phyloP scores from a whole-genome alignment of 2,329 filamentous ascomycete genomes.

The Paramyrothecium sp. region DNA sequence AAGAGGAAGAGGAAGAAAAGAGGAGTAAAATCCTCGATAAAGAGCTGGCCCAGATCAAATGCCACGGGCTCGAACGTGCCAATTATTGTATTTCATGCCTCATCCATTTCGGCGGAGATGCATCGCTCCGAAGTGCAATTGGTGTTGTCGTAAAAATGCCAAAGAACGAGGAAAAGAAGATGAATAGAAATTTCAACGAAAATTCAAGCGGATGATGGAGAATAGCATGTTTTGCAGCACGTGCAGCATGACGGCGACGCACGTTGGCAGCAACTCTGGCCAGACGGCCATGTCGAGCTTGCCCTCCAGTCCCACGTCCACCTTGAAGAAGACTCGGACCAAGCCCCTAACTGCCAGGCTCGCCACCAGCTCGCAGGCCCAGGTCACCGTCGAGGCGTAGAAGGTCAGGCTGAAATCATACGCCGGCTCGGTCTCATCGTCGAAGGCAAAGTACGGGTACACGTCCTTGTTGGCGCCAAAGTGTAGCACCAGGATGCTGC shows the following conservation, averaged over 20 bases:
- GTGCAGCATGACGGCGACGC: slow-evolving; percentile 64
- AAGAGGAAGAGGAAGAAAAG: not conserved
- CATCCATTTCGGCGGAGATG: too few species aligned
- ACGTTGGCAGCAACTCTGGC: slow-evolving; percentile 66
- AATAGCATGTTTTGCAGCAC: slow-evolving; percentile 73
- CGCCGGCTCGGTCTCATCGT: slow-evolving; percentile 35
- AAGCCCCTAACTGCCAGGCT: slow-evolving; percentile 59
- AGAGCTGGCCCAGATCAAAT: not conserved
- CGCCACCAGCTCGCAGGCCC: slow-evolving; percentile 64
- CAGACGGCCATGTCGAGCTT: slow-evolving; percentile 63
- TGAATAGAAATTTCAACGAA: slow-evolving; percentile 36
- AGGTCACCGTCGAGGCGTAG: slow-evolving; percentile 61
- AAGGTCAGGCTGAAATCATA: slow-evolving; percentile 66
- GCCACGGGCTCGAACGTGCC: too few species aligned
- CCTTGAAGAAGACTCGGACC: slow-evolving; percentile 56
- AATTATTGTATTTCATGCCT: too few species aligned
- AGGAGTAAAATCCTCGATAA: not conserved
- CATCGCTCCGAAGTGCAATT: too few species aligned
- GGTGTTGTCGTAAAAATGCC: too few species aligned
- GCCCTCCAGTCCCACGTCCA: slow-evolving; percentile 64
- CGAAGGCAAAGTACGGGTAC: slow-evolving; percentile 70
- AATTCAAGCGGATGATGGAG: slow-evolving; percentile 64
- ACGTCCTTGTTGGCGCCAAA: slow-evolving; percentile 66
- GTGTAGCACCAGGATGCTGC: slow-evolving; percentile 63
- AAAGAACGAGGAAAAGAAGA: too few species aligned